These are phyloP conservation scores for Backusella luteola DNA, from an alignment of 192 early-diverging fungal genomes.

Conservation along the genomic window DNA sequence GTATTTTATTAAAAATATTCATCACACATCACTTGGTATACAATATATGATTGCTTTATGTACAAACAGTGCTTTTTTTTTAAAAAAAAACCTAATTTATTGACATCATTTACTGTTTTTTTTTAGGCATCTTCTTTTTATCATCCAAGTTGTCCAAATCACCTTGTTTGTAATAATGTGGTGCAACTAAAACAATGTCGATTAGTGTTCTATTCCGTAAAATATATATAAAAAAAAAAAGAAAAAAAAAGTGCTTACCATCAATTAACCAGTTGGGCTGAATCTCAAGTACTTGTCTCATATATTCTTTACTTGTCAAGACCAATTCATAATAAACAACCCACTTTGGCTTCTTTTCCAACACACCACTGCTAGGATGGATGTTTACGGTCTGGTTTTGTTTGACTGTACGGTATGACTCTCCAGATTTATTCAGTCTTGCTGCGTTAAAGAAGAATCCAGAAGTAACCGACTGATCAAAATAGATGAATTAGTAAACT, in stretches of 20 bases:
- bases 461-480: constrained; percentile 66
- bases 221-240: neutral
- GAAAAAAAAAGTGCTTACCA: constrained; percentile 34
- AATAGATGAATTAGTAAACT: neutral
- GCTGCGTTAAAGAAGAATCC: constrained; percentile 98
- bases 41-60: neutral
- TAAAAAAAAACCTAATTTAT: neutral
- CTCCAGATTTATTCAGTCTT: constrained; percentile 79
- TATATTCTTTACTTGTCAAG: constrained; percentile 91
- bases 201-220: neutral
- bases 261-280: constrained; percentile 84
- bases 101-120: constrained; percentile 8
- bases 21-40: neutral
- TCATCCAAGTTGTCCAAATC: constrained; percentile 58
- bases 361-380: constrained; percentile 85
- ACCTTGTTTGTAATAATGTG: constrained; percentile 74
- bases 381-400: constrained; percentile 87
- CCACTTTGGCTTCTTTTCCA: constrained; percentile 82
- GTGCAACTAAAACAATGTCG: constrained; percentile 52
- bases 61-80: neutral
- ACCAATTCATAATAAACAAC: constrained; percentile 93
- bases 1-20: too few species aligned
- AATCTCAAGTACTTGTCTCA: constrained; percentile 94
- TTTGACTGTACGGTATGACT: constrained; percentile 90
- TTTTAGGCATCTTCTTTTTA: constrained; percentile 55